Base-by-base conservation (phyloP, 2,329 filamentous ascomycete species). In the Eutypella sp. region DNA sequence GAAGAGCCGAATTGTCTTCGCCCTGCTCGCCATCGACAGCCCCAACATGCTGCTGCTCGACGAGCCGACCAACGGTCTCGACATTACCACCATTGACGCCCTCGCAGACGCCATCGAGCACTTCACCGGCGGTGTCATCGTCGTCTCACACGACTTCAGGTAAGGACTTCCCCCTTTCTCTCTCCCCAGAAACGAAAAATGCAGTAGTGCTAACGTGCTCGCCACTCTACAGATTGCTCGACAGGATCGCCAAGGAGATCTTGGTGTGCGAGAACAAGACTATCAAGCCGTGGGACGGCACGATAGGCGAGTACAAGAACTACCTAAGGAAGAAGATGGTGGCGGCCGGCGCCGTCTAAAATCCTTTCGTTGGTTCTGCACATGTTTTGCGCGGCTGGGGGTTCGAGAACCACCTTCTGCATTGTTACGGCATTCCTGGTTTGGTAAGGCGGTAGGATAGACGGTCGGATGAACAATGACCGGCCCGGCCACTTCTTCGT, bases 171-270 rank as follows among this genome's bases (percentile, higher is more conserved):
- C n/a, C n/a, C n/a, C n/a, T n/a, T n/a, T n/a, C n/a, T n/a, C n/a
- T n/a, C n/a, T n/a, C n/a, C n/a, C n/a, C n/a, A n/a, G n/a, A n/a
- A n/a, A n/a, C n/a, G n/a, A n/a, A n/a, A n/a, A n/a, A n/a, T n/a
- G n/a, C n/a, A n/a, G 33, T 8, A 38, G 36, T 51, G 40, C 52
- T 65, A 54, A 59, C 43, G 23, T 16, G 9, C 33, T 19, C 43
- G n/a, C n/a, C n/a, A n/a, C n/a, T n/a, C 33, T 31, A 46, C 47
- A 95, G 92, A 78, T 78, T 99, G 63, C 84, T 99, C 56, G 93
- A 99, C 82, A 96, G 96, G 79, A 97, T 99, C 68, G 93, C 93
- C 60, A 99, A 99, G 81, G 89, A 99, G 70, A 99, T 99, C 71
- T 84, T 99, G 74, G 93, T 99, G 46, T 99, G 95, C 72, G 93